Evolutionary conservation across 257 asterid genomes (phyloP).

Genomic region (Ilex aquifolium): DNA sequence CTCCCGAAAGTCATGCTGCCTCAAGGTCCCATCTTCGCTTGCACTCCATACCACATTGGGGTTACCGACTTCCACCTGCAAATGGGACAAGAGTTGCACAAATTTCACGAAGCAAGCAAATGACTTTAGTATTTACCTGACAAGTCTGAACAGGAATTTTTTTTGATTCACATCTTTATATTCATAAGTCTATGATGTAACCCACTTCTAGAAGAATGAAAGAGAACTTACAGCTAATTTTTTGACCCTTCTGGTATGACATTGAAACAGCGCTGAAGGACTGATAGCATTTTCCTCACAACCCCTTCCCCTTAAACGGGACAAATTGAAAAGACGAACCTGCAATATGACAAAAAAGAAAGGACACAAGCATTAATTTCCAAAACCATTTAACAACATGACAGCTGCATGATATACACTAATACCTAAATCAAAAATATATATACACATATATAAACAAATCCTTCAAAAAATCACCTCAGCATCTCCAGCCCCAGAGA

Average conservation of each 20-base stretch:
- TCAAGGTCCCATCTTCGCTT: slow-evolving; percentile 98
- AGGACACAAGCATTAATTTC: neutral
- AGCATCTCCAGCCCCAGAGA: slow-evolving; percentile 98
- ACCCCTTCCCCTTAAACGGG: slow-evolving; percentile 51
- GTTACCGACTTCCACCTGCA: slow-evolving; percentile 91
- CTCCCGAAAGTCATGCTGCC: slow-evolving; percentile 99
- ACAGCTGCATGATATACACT: too few relatives aligned
- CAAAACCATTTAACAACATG: too few relatives aligned
- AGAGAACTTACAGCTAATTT: slow-evolving; percentile 81
- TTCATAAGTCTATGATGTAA: too few relatives aligned
- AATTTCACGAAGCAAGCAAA: neutral
- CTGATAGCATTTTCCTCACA: slow-evolving; percentile 40
- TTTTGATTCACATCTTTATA: too few relatives aligned
- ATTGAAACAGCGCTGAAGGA: slow-evolving; percentile 73
- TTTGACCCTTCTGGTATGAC: slow-evolving; percentile 91
- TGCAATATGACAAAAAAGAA: slow-evolving; percentile 26
- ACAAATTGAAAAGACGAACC: slow-evolving; percentile 91
- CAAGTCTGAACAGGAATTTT: too few relatives aligned
- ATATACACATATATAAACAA: too few relatives aligned
- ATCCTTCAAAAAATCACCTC: slow-evolving; percentile 43
- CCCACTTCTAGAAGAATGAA: neutral
- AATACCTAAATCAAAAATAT: too few relatives aligned
- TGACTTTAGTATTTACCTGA: too few relatives aligned
- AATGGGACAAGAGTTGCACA: slow-evolving; percentile 7
- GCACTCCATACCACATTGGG: slow-evolving; percentile 99